Base-by-base conservation (phyloP, 768 basidiomycete genomes). In the Trametes cubensis region DNA sequence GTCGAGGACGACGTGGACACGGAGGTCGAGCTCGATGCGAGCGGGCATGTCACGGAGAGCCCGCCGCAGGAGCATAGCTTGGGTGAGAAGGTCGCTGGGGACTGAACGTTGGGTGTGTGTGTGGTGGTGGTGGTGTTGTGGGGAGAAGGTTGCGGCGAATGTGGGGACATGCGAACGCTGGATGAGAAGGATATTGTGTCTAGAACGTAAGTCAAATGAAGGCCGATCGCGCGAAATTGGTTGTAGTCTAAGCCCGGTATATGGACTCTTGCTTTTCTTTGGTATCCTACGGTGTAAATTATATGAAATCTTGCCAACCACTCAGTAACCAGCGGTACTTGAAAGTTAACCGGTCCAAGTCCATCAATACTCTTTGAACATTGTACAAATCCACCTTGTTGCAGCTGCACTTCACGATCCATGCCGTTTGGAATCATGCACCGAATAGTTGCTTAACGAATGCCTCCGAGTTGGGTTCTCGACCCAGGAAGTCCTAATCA, bases 1-100 rank as follows among this genome's bases (percentile, higher is more conserved):
- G 62, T 58, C 38, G 69, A 70, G 30, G 66, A 67, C 39, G 71
- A 70, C 51, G 62, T 58, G 13, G 71, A 69, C 41, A 55, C 63
- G 6, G 69, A 70, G 59, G 68, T 41, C 11, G 71, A 63, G 21
- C 54, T 15, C 13, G 45, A 23, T n/a, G 47, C 13, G 41, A 20
- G 38, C 4, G 47, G 40, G 39, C 20, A 25, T 11, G 21, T 23
- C 4, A 55, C 53, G 23, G 53, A 21, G 41, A 55, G 53, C 15
- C 41, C 53, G 53, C 23, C 53, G 40, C 53, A 44, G 41, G 53
- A 55, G 25, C 4, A 23, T 20, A 40, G 21, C 17, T 28, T 55
- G 53, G 53, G 53, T 5, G 41, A 42, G 53, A 55, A 55, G 40
- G 53, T 55, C 20, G 53, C 53, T 1, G 53, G 53, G 23, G 53